A percentile compares a stretch with the other conserved stretches of the same genome.
Conservation (phyloP, 2,329 filamentous ascomycete genomes). For the Arthrobotrys sinensis region DNA sequence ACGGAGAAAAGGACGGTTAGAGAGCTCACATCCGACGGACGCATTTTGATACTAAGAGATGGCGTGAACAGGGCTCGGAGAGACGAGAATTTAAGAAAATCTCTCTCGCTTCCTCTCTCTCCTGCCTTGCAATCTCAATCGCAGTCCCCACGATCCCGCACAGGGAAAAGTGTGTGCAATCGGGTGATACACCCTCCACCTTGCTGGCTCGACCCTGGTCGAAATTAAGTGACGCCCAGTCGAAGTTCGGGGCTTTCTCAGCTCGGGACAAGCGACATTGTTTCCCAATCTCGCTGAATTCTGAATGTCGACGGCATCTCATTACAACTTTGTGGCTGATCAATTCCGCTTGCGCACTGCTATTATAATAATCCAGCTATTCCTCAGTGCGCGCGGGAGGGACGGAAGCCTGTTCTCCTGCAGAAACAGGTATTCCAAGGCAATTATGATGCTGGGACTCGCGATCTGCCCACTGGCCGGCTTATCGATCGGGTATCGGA, state of each 20-base stretch:
- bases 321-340: conserved; percentile 50
- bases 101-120: conserved; percentile 27
- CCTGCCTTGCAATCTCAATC: conserved; percentile 59
- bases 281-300: conserved; percentile 13
- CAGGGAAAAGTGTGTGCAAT: conserved; percentile 54
- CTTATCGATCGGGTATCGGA: conserved; percentile 38
- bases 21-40: conserved; percentile 42
- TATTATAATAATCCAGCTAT: conserved; percentile 26
- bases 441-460: conserved; percentile 1
- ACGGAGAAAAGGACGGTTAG: conserved; percentile 34
- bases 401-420: not conserved
- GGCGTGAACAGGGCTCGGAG: conserved; percentile 34
- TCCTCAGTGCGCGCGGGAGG: conserved; percentile 32
- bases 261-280: conserved; percentile 38
- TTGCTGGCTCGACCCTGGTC: conserved; percentile 31
- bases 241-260: conserved; percentile 61
- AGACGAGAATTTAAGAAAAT: conserved; percentile 41
- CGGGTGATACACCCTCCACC: conserved; percentile 54
- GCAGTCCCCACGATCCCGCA: conserved; percentile 53
- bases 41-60: conserved; percentile 44
- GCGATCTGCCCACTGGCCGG: conserved; percentile 30
- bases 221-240: conserved; percentile 54
- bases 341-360: conserved; percentile 19
- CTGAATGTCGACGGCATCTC: conserved; percentile 29
- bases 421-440: conserved; percentile 43